phyloP scores from a whole-genome alignment of 2,329 filamentous ascomycete genomes.

The Trichoderma sp. region DNA sequence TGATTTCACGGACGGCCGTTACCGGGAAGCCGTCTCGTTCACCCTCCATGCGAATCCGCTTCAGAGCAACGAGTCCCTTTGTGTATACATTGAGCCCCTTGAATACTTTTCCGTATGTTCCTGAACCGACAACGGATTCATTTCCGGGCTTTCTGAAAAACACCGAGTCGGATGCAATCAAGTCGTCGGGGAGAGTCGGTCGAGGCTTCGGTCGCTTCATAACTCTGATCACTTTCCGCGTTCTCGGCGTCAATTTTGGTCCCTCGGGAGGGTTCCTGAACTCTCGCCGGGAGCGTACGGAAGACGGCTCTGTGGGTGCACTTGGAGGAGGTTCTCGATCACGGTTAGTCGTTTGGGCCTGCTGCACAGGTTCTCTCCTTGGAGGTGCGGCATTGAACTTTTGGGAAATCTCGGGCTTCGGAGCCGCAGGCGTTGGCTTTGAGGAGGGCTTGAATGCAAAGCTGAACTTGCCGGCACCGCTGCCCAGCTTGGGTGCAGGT shows the following conservation, averaged over 20 bases:
- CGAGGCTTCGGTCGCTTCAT: constrained; percentile 68
- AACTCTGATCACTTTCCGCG: constrained; percentile 63
- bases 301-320: constrained; percentile 54
- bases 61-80: constrained; percentile 76
- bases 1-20: constrained; percentile 87
- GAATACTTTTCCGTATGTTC: constrained; percentile 94
- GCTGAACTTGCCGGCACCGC: constrained; percentile 67
- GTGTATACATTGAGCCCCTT: constrained; percentile 94
- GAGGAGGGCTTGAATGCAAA: constrained; percentile 83
- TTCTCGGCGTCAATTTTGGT: constrained; percentile 44
- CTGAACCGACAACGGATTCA: constrained; percentile 91
- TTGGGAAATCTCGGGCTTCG: constrained; percentile 64
- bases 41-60: constrained; percentile 90
- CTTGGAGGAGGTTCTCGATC: constrained; percentile 48
- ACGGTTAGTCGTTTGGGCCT: constrained; percentile 24
- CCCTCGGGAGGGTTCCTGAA: constrained; percentile 34
- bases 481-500: constrained; percentile 53
- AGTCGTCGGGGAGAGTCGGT: constrained; percentile 67
- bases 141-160: constrained; percentile 97
- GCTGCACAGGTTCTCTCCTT: constrained; percentile 36
- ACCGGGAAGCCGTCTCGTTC: constrained; percentile 89
- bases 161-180: constrained; percentile 78
- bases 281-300: constrained; percentile 41
- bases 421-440: constrained; percentile 54
- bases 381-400: constrained; percentile 64